Base-by-base conservation (phyloP, 495 filamentous ascomycete species). In the Trichoderma virens region DNA sequence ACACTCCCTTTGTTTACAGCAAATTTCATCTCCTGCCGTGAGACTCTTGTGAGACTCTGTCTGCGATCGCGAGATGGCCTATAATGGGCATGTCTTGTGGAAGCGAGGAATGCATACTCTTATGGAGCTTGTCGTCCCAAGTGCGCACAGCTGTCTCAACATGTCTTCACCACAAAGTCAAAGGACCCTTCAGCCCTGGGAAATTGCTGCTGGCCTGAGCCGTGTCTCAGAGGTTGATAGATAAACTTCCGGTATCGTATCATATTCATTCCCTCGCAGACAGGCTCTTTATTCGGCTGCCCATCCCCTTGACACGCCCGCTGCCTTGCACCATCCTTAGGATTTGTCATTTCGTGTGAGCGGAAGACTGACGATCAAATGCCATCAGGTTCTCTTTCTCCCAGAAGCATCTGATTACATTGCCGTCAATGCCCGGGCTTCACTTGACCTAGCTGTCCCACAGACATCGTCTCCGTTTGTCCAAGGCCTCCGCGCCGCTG, bases 371-470 rank as follows among this genome's bases (percentile, higher is more conserved):
- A 34, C 38, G 27, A 60, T 20, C 41, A 23, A 35, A 30, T 14
- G 14, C 43, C 47, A 14, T 4, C 66, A 93, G 90, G 86, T 89
- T 30, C 80, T 97, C 62, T 96, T 97, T 74, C 89, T 97, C 66
- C 94, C 92, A 20, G 92, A 97, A 80, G 93, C 93, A 45, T 86
- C 82, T 65, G 93, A 97, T 76, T 97, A 96, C 79, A 92, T 96
- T 66, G 86, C 83, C 51, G 78, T 80, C 18, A 85, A 85, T 1
- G 73, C 84, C 30, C 74, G 83, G 9, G 89, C 93, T 70, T 86
- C 86, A 0, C 71, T 92, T 8, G 77, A 82, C 23, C 85, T 96
- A 23, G 88, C 82, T 67, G 78, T 80, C 61, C 80, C 90, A 4
- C 79, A 75, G 1, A 31, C 67, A 27, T 67, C 70, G 43, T 79